Conservation (phyloP, 1,139 yeast genomes). For the Nakaseomyces kungkrabaensis region DNA sequence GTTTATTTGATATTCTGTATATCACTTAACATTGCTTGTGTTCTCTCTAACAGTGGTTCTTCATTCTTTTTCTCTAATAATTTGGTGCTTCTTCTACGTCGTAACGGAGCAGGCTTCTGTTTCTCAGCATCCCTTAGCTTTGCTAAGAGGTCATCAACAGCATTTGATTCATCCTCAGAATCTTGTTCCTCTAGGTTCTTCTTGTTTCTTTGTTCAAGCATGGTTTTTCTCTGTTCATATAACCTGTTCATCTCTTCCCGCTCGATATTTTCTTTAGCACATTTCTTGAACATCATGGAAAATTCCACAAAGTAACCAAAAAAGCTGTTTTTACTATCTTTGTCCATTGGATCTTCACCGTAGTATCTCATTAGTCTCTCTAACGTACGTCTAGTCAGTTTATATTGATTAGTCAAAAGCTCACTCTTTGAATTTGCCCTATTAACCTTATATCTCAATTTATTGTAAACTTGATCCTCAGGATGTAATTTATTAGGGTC, state of each 20-base stretch:
- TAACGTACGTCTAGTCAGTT: constrained; percentile 44
- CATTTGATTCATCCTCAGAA: constrained; percentile 15
- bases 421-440: constrained; percentile 55
- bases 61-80: constrained; percentile 3
- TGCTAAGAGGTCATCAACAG: constrained; percentile 21
- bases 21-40: constrained; percentile 18
- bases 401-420: constrained; percentile 46
- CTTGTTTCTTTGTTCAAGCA: constrained; percentile 39
- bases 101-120: constrained; percentile 10
- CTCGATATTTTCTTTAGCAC: constrained; percentile 63
- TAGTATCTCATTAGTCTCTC: constrained; percentile 61
- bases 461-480: constrained; percentile 50
- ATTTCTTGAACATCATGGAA: constrained; percentile 63
- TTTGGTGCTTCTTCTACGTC: constrained; percentile 14
- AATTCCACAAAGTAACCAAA: constrained; percentile 67
- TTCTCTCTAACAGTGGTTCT: constrained; percentile 12
- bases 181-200: constrained; percentile 11
- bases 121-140: constrained; percentile 21
- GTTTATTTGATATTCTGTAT: constrained; percentile 14
- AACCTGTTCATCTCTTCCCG: constrained; percentile 73
- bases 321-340: constrained; percentile 53
- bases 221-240: constrained; percentile 58
- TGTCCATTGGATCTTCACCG: constrained; percentile 69
- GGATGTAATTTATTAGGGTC: constrained; percentile 65
- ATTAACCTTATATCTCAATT: constrained; percentile 43